These are phyloP conservation scores for Castanea crenata DNA, from an alignment of 306 rosid genomes.

Conservation along the genomic window DNA sequence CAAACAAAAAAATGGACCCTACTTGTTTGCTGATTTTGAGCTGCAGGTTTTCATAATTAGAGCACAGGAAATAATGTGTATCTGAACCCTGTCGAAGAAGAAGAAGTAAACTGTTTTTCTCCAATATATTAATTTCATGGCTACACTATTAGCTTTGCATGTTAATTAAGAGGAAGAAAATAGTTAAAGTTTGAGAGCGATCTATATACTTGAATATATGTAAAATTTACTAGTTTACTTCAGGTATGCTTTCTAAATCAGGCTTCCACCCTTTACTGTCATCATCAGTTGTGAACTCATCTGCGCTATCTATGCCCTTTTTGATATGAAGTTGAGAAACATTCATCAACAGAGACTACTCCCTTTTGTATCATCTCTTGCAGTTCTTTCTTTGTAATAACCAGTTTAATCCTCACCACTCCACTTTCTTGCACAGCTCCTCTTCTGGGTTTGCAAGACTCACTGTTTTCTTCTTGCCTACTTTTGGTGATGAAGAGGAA, in stretches of 20 bases:
- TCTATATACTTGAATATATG: no score
- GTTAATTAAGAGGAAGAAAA: background rate
- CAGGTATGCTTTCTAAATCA: slow-evolving; percentile 71
- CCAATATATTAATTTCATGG: background rate
- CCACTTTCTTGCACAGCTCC: slow-evolving; percentile 36
- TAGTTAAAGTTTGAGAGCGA: no score
- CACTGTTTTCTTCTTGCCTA: slow-evolving; percentile 58
- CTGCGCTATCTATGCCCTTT: slow-evolving; percentile 25
- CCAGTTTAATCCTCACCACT: slow-evolving; percentile 71
- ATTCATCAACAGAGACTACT: slow-evolving; percentile 50
- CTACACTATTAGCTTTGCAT: slow-evolving; percentile 9
- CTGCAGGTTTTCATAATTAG: background rate
- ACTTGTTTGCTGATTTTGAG: background rate
- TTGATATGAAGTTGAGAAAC: slow-evolving; percentile 36
- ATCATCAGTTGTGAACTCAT: slow-evolving; percentile 18
- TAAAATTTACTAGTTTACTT: slow-evolving; percentile 48
- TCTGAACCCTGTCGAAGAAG: background rate
- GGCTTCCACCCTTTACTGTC: slow-evolving; percentile 60
- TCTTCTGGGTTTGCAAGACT: slow-evolving; percentile 60
- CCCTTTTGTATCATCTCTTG: slow-evolving; percentile 56
- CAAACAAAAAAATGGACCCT: no score
- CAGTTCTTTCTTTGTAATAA: slow-evolving; percentile 66
- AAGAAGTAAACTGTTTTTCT: background rate
- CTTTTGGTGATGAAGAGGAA: slow-evolving; percentile 32
- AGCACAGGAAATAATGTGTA: background rate